Base-by-base conservation (phyloP, 2,329 filamentous ascomycete genomes). In the Periconia sp. region DNA sequence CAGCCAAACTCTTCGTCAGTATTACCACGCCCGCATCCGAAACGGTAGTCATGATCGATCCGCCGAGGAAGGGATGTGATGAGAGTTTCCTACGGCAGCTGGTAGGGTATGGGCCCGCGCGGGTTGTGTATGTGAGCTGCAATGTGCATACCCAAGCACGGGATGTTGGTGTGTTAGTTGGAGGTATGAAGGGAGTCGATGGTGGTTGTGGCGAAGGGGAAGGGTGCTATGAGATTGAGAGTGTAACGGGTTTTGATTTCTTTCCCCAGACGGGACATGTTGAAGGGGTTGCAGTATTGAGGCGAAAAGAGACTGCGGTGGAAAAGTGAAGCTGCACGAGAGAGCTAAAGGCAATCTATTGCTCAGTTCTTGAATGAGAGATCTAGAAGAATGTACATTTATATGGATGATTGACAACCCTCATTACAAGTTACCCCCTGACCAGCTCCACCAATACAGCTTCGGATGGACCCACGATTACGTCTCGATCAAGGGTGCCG, bases 61-160 rank as follows among this genome's bases (percentile, higher is more conserved):
- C 94, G n/a, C 92, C 94, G 5, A 82, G 94, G 30, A 99, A 97
- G 70, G 94, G 94, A 8, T 97, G 94, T 66, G 92, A 96, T 59
- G 83, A 85, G 34, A 82, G 82, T 52, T 99, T 99, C 69, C 73
- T 99, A 29, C 71, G 76, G 12, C 94, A 99, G 74, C 72, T 99
- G 61, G 74, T 96, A 40, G 71, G 75, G 5, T 96, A 89, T 60
- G 87, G 81, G 1, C 92, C 94, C 0, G 79, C 79, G 52, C 79
- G 94, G 46, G 83, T 99, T 9, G 84, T 96, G 4, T 99, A 99
- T 68, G 92, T 99, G 28, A 95, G 89, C 65, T 99, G 94, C 62
- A 99, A 99, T 63, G 94, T 99, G 53, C 94, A 99, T 67, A 97
- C 92, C 7, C 94, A 97, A 78, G 94, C 94, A 11, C 78, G 94